phyloP scores from a whole-genome alignment of 106 monocot genomes.

The Ottelia alismoides region DNA sequence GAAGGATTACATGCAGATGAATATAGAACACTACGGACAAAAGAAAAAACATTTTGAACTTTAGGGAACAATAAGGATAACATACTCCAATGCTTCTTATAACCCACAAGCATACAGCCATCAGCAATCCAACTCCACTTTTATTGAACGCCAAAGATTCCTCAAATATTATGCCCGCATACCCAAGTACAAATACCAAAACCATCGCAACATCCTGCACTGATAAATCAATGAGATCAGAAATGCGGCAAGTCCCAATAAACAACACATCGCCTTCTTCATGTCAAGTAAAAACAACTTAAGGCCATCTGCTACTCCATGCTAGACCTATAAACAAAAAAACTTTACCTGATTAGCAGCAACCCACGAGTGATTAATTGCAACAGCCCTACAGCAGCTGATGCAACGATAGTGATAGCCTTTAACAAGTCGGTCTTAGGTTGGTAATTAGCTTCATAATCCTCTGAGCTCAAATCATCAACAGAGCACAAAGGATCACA shows the following conservation, averaged over 20 bases:
- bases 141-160: constrained; percentile 98
- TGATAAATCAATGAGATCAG: constrained; percentile 11
- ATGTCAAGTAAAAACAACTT: too few species aligned
- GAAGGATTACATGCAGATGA: too few species aligned
- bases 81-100: constrained; percentile 93
- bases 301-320: too few species aligned
- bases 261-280: too few species aligned
- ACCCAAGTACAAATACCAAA: constrained; percentile 73
- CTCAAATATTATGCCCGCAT: constrained; percentile 95
- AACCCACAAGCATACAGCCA: constrained; percentile 95
- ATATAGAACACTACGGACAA: too few species aligned
- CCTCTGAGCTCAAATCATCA: constrained; percentile 87
- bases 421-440: constrained; percentile 88
- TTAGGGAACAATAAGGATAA: too few species aligned
- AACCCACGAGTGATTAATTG: constrained; percentile 98
- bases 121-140: constrained; percentile 92
- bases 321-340: too few species aligned
- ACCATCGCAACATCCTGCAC: constrained; percentile 91
- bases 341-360: constrained; percentile 96
- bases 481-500: constrained; percentile 94
- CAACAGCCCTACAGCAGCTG: constrained; percentile 56
- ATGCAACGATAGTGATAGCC: constrained; percentile 59
- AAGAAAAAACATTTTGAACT: too few species aligned
- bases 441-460: constrained; percentile 82
- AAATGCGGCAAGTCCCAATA: too few species aligned